Evolutionary conservation across 768 basidiomycete genomes (phyloP), one percentile per base, ranked within the genome.

Genomic region (Suillus fuscotomentosus): DNA sequence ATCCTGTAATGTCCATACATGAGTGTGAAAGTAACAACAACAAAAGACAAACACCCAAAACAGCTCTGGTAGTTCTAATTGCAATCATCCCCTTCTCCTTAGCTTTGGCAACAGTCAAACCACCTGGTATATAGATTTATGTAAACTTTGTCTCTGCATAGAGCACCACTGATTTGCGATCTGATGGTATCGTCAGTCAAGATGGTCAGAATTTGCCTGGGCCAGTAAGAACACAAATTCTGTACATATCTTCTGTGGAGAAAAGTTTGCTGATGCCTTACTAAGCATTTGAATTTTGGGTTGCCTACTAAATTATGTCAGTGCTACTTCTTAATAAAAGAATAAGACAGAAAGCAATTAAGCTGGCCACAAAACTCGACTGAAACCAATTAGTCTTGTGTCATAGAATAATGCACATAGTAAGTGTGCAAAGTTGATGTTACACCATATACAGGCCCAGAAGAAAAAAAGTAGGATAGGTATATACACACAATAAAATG

Each of bases 341-440:
- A n/a, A n/a, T n/a, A n/a, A n/a, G n/a, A n/a, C n/a, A n/a, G n/a
- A n/a, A n/a, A n/a, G n/a, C n/a, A n/a, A n/a, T n/a, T n/a, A n/a
- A n/a, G n/a, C n/a, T n/a, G n/a, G n/a, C 68, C 66, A 70, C 70
- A 68, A 70, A 61, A 67, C 73, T 73, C 66, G 70, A 70, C 45
- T 68, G 72, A 69, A 55, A 63, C 61, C 41, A 42, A 77, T 76
- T 76, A 77, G 73, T 72, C 76, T 73, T 70, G 65, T n/a, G 61
- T 66, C 69, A 63, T 77, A 77, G 69, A 66, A 69, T 76, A 77
- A 67, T 70, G 65, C 62, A 68, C 77, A 76, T 65, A 65, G 73
- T 76, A 76, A 76, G 76, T 70, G 71, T 69, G 75, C 70, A 72
- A 65, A 13, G 6, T 7, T 77, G 62, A 61, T 69, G 63, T 69